Conservation (phyloP, 306 rosid genomes). For the Acacia acuminata region DNA sequence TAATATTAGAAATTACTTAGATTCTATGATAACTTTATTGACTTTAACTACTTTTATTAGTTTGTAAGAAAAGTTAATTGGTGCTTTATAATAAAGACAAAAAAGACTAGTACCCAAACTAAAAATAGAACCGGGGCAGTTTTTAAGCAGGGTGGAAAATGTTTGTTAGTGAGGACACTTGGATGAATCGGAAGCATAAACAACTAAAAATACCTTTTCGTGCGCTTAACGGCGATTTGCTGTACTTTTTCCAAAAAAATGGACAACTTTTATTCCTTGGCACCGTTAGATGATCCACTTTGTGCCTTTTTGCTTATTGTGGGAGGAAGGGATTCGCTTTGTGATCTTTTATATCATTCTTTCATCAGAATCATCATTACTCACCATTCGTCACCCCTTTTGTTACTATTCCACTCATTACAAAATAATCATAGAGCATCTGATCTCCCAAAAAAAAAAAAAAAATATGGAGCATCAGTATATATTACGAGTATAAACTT, state of each 20-base stretch:
- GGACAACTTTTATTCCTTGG: neutral
- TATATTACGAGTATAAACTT: neutral
- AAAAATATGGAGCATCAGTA: neutral
- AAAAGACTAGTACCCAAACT: no score
- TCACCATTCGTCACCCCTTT: conserved; percentile 5
- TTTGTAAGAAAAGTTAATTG: no score
- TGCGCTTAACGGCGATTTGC: neutral
- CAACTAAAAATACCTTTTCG: neutral
- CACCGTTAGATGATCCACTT: neutral
- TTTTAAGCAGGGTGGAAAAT: neutral
- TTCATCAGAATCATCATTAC: conserved; percentile 20
- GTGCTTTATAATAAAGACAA: no score
- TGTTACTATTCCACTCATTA: neutral
- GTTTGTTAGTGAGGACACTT: neutral
- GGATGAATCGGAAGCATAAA: neutral
- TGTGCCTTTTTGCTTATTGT: conserved; percentile 13
- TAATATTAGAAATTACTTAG: no score
- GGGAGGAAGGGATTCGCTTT: neutral
- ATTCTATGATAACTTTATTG: no score
- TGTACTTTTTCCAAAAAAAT: neutral
- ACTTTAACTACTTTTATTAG: no score
- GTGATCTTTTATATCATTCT: neutral
- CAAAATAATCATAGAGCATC: neutral
- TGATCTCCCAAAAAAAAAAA: neutral
- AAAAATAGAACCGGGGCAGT: neutral